These are phyloP conservation scores for Aureoboletus auriporus DNA, from an alignment of 768 basidiomycete species.

Conservation along the genomic window DNA sequence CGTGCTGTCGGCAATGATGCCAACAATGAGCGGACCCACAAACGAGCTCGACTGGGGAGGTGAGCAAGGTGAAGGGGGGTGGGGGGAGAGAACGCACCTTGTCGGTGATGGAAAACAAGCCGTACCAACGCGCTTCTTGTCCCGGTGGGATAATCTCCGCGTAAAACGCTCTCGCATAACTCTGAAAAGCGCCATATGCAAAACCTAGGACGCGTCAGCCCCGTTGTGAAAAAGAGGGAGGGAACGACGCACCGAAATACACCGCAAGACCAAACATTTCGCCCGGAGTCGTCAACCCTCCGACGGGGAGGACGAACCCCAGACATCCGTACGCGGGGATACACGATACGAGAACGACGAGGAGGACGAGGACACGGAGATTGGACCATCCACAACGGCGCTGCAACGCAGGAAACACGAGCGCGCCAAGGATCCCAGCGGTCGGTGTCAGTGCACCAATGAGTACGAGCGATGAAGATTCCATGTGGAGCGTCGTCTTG, in stretches of 20 bases:
- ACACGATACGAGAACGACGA: constrained; percentile 61
- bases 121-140: constrained; percentile 89
- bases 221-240: no score
- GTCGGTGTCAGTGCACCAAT: constrained; percentile 76
- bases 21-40: constrained; percentile 86
- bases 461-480: constrained; percentile 69
- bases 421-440: constrained; percentile 78
- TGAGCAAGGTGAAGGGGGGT: background rate
- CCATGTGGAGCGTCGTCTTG: constrained; percentile 84
- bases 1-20: constrained; percentile 80
- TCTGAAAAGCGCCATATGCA: constrained; percentile 88
- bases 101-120: constrained; percentile 86
- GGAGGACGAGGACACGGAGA: constrained; percentile 55
- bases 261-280: constrained; percentile 86
- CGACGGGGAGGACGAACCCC: constrained; percentile 65
- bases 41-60: constrained; percentile 76
- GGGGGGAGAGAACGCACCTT: constrained; percentile 44
- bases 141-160: constrained; percentile 82
- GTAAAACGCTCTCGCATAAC: constrained; percentile 84
- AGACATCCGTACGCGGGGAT: constrained; percentile 82
- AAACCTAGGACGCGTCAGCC: constrained; percentile 38
- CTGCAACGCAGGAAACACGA: constrained; percentile 78
- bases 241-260: constrained; percentile 59
- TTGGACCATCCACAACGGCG: constrained; percentile 62
- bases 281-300: constrained; percentile 70